phyloP scores from a whole-genome alignment of 345 rosid genomes.

The Sonneratia caseolaris region DNA sequence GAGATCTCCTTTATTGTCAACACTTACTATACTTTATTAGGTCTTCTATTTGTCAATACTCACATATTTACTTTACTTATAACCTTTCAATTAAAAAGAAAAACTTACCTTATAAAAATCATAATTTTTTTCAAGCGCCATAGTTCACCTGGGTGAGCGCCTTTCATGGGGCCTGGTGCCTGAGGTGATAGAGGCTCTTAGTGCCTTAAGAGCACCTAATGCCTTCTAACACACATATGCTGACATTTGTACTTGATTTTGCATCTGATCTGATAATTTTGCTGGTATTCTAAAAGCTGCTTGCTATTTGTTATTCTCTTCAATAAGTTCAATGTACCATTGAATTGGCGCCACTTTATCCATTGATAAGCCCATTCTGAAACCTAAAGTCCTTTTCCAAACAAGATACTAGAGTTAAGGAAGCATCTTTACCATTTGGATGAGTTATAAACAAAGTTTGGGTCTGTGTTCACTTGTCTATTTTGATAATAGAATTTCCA shows the following conservation, averaged over 20 bases:
- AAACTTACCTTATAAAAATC: too few species aligned
- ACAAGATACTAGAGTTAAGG: not conserved
- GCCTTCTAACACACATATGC: not conserved
- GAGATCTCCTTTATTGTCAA: too few species aligned
- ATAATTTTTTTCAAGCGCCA: too few species aligned
- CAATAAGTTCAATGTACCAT: not conserved
- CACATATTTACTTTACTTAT: too few species aligned
- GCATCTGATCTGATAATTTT: not conserved
- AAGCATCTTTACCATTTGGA: not conserved
- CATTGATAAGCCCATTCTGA: not conserved
- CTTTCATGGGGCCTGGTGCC: too few species aligned
- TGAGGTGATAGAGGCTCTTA: too few species aligned
- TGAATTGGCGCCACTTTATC: not conserved
- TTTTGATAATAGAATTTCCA: not conserved
- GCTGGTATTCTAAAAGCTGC: not conserved
- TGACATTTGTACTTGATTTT: not conserved
- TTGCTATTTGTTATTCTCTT: not conserved
- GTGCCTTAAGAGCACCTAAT: too few species aligned
- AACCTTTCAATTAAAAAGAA: too few species aligned
- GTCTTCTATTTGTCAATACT: too few species aligned
- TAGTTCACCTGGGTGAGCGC: too few species aligned
- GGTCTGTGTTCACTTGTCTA: not conserved
- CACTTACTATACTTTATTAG: too few species aligned
- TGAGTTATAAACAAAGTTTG: not conserved
- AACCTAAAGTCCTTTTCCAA: too few species aligned